Conservation (phyloP, 2,329 filamentous ascomycete genomes). For the Nothophoma quercina region DNA sequence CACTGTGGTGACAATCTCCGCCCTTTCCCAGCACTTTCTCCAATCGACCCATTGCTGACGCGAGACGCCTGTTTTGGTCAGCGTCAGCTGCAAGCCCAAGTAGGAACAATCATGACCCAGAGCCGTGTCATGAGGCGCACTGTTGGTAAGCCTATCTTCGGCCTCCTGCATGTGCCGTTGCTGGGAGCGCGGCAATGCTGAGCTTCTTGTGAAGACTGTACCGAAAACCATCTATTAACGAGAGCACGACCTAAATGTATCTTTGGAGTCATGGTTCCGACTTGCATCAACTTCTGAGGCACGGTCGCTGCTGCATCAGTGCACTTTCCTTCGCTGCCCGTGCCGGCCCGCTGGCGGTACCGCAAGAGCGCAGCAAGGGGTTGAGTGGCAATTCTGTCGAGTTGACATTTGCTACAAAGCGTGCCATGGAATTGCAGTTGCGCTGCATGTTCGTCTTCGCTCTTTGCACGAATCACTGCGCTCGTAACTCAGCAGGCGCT, state of each 20-base stretch:
- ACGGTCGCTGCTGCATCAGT: slow-evolving; percentile 26
- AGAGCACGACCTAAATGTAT: background rate
- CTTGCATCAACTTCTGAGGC: slow-evolving; percentile 21
- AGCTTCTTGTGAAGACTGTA: slow-evolving; percentile 2
- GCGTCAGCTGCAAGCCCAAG: slow-evolving; percentile 18
- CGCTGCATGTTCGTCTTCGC: background rate
- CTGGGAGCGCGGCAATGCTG: slow-evolving; percentile 11
- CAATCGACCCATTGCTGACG: slow-evolving; percentile 28
- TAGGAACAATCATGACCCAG: slow-evolving; percentile 21
- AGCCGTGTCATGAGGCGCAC: slow-evolving; percentile 18
- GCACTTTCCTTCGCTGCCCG: slow-evolving; percentile 15
- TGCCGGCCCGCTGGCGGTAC: slow-evolving; percentile 17
- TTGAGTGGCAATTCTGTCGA: slow-evolving; percentile 2
- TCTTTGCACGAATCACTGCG: background rate
- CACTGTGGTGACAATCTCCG: slow-evolving; percentile 27
- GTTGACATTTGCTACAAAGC: background rate
- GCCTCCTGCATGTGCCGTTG: slow-evolving; percentile 25
- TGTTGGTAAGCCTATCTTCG: slow-evolving; percentile 14
- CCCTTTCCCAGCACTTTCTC: slow-evolving; percentile 18
- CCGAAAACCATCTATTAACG: background rate
- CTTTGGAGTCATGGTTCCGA: slow-evolving; percentile 4
- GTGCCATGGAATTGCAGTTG: too few relatives aligned
- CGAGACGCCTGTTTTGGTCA: slow-evolving; percentile 24
- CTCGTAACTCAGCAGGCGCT: background rate
- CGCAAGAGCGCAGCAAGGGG: slow-evolving; percentile 16